These are phyloP conservation scores for Pichia cactophila DNA, from an alignment of 1,139 yeast species.

Conservation along the genomic window DNA sequence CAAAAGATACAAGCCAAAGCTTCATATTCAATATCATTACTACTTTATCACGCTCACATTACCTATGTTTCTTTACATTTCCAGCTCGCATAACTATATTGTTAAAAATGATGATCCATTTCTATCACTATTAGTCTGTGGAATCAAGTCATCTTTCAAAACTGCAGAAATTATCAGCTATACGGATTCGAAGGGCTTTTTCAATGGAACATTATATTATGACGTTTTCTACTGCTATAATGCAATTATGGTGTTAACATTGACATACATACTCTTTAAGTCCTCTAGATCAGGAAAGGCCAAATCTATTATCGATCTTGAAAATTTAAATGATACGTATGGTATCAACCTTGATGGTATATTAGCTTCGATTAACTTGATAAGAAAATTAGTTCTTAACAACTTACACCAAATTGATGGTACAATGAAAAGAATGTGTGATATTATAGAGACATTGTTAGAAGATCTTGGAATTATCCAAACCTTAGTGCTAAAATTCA, in stretches of 20 bases:
- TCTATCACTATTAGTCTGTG: slow-evolving; percentile 30
- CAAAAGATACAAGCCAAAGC: slow-evolving; percentile 32
- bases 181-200: slow-evolving; percentile 28
- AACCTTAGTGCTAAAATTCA: slow-evolving; percentile 27
- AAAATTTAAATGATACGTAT: slow-evolving; percentile 22
- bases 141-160: slow-evolving; percentile 31
- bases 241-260: slow-evolving; percentile 32
- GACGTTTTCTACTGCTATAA: slow-evolving; percentile 37
- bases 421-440: slow-evolving; percentile 33
- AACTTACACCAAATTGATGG: slow-evolving; percentile 30
- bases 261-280: slow-evolving; percentile 32
- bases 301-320: slow-evolving; percentile 25
- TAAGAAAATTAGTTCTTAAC: slow-evolving; percentile 29
- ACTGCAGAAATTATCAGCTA: slow-evolving; percentile 31
- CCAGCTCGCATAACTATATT: slow-evolving; percentile 25
- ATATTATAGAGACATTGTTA: slow-evolving; percentile 32
- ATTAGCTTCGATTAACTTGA: slow-evolving; percentile 30
- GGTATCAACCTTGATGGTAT: slow-evolving; percentile 27
- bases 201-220: slow-evolving; percentile 34
- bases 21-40: slow-evolving; percentile 33
- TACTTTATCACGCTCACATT: slow-evolving; percentile 33
- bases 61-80: slow-evolving; percentile 34
- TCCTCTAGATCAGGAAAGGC: slow-evolving; percentile 16
- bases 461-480: slow-evolving; percentile 33
- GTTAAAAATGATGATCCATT: slow-evolving; percentile 32